Conservation (phyloP, 306 rosid species). For the Dryas alaskensis region DNA sequence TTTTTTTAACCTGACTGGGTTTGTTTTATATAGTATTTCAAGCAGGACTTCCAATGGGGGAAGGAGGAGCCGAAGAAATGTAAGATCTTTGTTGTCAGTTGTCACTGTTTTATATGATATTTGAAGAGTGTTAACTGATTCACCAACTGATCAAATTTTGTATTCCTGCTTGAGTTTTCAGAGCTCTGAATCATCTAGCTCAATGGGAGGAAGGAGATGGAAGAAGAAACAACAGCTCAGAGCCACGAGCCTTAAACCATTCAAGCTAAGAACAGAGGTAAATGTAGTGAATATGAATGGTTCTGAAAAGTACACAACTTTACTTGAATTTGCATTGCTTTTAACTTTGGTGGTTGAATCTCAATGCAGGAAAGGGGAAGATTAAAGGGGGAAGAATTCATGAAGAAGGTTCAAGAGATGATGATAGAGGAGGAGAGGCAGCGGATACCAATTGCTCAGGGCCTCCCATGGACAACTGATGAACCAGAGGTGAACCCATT, state of each 20-base stretch:
- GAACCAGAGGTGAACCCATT: conserved; percentile 71
- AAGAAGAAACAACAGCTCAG: conserved; percentile 55
- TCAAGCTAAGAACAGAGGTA: conserved; percentile 94
- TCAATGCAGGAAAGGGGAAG: conserved; percentile 79
- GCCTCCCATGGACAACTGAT: conserved; percentile 97
- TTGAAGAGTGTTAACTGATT: conserved; percentile 14
- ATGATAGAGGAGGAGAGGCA: conserved; percentile 65
- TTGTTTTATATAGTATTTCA: conserved; percentile 43
- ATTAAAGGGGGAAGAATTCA: conserved; percentile 71
- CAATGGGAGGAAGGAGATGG: conserved; percentile 68
- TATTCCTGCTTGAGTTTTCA: conserved; percentile 27
- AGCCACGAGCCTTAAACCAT: conserved; percentile 71
- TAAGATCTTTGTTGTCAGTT: conserved; percentile 32
- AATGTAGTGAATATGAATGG: conserved; percentile 1
- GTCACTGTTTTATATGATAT: not conserved
- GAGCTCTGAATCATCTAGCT: conserved; percentile 67
- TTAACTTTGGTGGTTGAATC: conserved; percentile 26
- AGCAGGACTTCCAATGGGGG: conserved; percentile 65
- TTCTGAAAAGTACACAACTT: not conserved
- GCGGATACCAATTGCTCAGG: conserved; percentile 85
- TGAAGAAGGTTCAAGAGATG: conserved; percentile 70
- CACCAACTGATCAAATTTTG: conserved; percentile 4
- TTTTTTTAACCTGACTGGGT: conserved; percentile 21
- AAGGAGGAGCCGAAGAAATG: conserved; percentile 79
- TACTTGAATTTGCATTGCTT: conserved; percentile 7